Base-by-base conservation (phyloP, 169 alveolate genomes). In the Babesia sp. region DNA sequence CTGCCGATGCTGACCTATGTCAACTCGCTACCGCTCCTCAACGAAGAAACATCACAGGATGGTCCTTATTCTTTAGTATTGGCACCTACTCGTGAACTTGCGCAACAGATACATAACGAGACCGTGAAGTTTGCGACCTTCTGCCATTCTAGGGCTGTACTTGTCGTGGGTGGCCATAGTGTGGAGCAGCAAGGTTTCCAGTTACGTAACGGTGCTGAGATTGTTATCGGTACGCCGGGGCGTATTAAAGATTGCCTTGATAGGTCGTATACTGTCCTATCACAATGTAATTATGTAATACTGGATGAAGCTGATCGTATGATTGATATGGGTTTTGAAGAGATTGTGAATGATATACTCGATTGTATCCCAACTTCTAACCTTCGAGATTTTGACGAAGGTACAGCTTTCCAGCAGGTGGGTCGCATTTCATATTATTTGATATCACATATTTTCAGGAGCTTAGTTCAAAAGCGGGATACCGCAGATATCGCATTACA, bases 221-320 rank as follows among this genome's bases (percentile, higher is more conserved):
- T 96, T 3, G 89, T 97, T 39, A 94, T 98, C 39, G 99, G 99
- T 3, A 97, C 99, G 1, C 99, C 99, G 0, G 99, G 99, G 18
- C 93, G 99, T 66, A 84, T 98, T 58, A 92, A 93, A 51, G 99
- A 98, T 71, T 94, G 96, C 61, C 88, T 98, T 60, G 96, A 94
- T 71, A 88, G 94, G 67, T 93, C 97, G 24, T 88, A 87, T 69
- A 91, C 98, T 3, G 98, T 94, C 12, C 79, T 98, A 39, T 92
- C 93, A 24, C 96, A 96, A 72, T 96, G 98, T 77, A 91, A 91
- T 68, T 97, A 94, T 81, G 96, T 96, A 22, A 93, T 96, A 14
- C 83, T 98, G 22, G 99, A 98, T 85, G 99, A 98, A 74, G 99
- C 99, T 6, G 99, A 98, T 82, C 64, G 96, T 20, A 96, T 97